phyloP scores from a whole-genome alignment of 2,329 filamentous ascomycete species.

The Purpureocillium lavendulum region DNA sequence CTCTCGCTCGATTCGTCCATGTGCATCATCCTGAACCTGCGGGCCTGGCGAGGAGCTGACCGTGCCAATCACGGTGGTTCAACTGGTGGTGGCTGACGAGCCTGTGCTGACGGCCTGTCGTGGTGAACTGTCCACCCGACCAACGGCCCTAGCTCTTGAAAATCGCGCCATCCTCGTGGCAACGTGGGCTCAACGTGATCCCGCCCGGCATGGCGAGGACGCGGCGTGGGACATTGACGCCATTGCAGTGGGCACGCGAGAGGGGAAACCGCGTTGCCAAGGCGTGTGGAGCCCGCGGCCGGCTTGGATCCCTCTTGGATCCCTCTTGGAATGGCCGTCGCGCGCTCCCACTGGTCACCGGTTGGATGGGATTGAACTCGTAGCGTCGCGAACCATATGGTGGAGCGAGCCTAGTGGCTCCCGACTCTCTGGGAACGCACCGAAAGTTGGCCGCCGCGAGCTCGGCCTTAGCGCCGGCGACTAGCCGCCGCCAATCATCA shows the following conservation, averaged over 20 bases:
- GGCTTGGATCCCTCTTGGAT: too few species aligned
- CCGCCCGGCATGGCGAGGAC: too few species aligned
- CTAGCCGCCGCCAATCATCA: conserved; percentile 3
- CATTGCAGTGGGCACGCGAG: neutral
- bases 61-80: too few species aligned
- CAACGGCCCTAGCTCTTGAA: too few species aligned
- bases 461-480: conserved; percentile 12
- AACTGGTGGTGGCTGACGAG: too few species aligned
- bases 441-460: conserved; percentile 15
- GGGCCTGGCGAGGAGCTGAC: too few species aligned
- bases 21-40: too few species aligned
- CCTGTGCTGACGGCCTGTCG: too few species aligned
- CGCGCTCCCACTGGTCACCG: conserved; percentile 6
- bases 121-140: too few species aligned
- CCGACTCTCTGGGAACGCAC: conserved; percentile 24
- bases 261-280: neutral
- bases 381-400: conserved; percentile 17
- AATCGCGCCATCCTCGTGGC: conserved; percentile 10
- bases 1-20: too few species aligned
- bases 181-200: conserved; percentile 1
- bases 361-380: conserved; percentile 12
- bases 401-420: conserved; percentile 19
- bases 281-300: conserved; percentile 6
- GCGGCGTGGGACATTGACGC: neutral
- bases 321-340: neutral